Evolutionary conservation across 305 asterid species (phyloP), one percentile per base, ranked within the genome.

Genomic region (Solanum aculeatissimum): DNA sequence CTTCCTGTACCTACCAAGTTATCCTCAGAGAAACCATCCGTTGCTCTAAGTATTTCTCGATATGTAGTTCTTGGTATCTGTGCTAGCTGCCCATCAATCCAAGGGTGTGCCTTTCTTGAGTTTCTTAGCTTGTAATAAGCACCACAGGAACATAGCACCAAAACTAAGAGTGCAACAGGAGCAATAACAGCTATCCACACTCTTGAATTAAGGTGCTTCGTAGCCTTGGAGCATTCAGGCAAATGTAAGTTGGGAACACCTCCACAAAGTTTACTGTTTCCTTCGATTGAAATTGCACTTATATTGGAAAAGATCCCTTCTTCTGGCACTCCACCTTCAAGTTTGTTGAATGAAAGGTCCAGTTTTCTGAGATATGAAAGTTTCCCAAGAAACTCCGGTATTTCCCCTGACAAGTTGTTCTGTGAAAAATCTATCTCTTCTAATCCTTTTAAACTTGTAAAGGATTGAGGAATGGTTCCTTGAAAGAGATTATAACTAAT

Each of bases 1-100:
- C 89, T 87, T 38, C 93, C 93, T 16, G 47, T 32, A 4, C 93
- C 93, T 4, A 91, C 57, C 60, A 89, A 45, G 82, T 85, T 88
- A 9, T 77, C 85, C 6, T 32, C 29, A 29, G 88, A 86, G 57
- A 91, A 91, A 21, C 89, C 92, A 80, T 83, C 55, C 8, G 93
- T 89, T 25, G 90, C 84, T 66, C 70, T 81, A 7, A 35, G 83
- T 16, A 91, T 53, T 63, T 86, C 89, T 49, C 12, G 55, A 51
- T 86, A 89, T 16, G 91, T 83, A 49, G 85, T 38, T 53, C 88
- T 83, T 83, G 85, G 85, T 27, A 83, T 83, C 71, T 70, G 62
- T 49, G 40, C 25, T 29, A 57, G 58, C 18, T 49, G 69, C 80
- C 57, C 71, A 25, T 84, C 88, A 19, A 8, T 19, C 63, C 65